Evolutionary conservation across 1,139 yeast species (phyloP).

Genomic region (Torulaspora pretoriensis): DNA sequence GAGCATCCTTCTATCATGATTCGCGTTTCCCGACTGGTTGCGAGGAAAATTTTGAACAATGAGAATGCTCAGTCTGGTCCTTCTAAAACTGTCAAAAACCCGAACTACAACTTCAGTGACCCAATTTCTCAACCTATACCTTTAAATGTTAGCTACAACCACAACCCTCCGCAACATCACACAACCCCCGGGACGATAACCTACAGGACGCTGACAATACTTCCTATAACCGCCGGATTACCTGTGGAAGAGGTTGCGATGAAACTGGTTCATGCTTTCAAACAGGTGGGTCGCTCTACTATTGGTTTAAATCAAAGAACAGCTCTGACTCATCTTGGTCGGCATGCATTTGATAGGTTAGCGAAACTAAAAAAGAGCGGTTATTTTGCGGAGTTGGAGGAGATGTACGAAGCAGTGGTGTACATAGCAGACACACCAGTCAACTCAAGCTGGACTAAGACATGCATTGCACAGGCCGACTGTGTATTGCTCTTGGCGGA

Average conservation of each 20-base stretch:
- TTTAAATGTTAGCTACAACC: slow-evolving; percentile 13
- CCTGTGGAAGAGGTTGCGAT: slow-evolving; percentile 86
- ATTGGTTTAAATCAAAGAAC: slow-evolving; percentile 79
- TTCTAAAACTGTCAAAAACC: slow-evolving; percentile 18
- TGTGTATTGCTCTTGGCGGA: slow-evolving; percentile 73
- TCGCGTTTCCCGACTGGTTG: slow-evolving; percentile 83
- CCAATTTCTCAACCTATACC: slow-evolving; percentile 24
- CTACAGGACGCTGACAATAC: slow-evolving; percentile 76
- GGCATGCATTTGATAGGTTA: slow-evolving; percentile 88
- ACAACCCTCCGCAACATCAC: slow-evolving; percentile 18
- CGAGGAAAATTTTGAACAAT: slow-evolving; percentile 50
- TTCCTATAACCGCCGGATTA: slow-evolving; percentile 74
- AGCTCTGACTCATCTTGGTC: slow-evolving; percentile 74
- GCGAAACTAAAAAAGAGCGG: slow-evolving; percentile 84
- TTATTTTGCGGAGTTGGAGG: slow-evolving; percentile 86
- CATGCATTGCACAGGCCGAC: slow-evolving; percentile 93
- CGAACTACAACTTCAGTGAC: slow-evolving; percentile 26
- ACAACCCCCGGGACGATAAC: slow-evolving; percentile 19
- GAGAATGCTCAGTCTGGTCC: slow-evolving; percentile 14
- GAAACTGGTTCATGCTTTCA: slow-evolving; percentile 63
- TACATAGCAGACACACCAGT: slow-evolving; percentile 85
- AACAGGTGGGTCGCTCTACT: slow-evolving; percentile 67
- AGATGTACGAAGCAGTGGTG: slow-evolving; percentile 76
- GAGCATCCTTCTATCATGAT: slow-evolving; percentile 89
- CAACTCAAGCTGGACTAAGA: slow-evolving; percentile 83